These are phyloP conservation scores for Hibiscus mutabilis DNA, from an alignment of 345 rosid species.

Conservation along the genomic window DNA sequence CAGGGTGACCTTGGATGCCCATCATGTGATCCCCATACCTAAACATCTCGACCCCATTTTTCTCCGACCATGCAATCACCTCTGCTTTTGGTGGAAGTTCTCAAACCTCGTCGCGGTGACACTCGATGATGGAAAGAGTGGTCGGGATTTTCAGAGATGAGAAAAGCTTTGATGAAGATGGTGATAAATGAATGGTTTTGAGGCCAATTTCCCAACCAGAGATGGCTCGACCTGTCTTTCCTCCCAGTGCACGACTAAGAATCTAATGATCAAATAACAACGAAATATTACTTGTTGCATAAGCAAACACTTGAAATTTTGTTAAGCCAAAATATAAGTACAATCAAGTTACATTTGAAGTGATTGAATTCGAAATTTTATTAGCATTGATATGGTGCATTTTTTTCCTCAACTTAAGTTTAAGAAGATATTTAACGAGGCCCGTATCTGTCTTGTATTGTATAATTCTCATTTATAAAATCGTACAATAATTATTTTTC, in stretches of 20 bases:
- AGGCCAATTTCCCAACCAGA: slow-evolving; percentile 67
- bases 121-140: slow-evolving; percentile 37
- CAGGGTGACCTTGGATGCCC: slow-evolving; percentile 88
- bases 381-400: no score
- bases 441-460: no score
- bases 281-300: neutral
- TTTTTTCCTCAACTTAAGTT: no score
- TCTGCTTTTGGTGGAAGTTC: slow-evolving; percentile 46
- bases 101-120: slow-evolving; percentile 60
- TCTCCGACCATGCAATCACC: slow-evolving; percentile 44
- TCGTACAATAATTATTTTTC: no score
- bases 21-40: slow-evolving; percentile 49
- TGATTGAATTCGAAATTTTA: no score
- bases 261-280: slow-evolving; percentile 26
- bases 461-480: no score
- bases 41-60: slow-evolving; percentile 54
- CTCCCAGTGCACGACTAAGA: slow-evolving; percentile 51
- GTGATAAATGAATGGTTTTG: slow-evolving; percentile 27
- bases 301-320: no score
- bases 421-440: no score
- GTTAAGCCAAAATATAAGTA: no score
- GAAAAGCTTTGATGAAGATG: slow-evolving; percentile 27
- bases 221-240: slow-evolving; percentile 34
- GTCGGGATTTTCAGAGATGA: slow-evolving; percentile 35
- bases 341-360: no score